phyloP scores from a whole-genome alignment of 2,329 filamentous ascomycete species.

The Fusarium subtropicale region DNA sequence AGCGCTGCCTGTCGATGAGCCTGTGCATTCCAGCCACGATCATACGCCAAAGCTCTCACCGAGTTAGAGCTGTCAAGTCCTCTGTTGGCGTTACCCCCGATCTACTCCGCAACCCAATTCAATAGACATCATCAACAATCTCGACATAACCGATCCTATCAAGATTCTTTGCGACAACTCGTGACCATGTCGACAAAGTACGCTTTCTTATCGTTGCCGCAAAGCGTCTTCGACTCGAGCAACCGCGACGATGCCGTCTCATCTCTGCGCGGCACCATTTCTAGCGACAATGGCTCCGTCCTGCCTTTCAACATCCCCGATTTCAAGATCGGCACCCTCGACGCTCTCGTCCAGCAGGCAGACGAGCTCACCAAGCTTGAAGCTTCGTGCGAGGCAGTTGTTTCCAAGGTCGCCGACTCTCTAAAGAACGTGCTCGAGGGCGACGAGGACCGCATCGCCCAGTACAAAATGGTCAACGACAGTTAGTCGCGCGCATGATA shows the following conservation, averaged over 20 bases:
- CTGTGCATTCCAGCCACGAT: slow-evolving; percentile 6
- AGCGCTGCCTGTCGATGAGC: slow-evolving; percentile 19
- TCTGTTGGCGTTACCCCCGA: slow-evolving; percentile 23
- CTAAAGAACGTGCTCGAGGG: slow-evolving; percentile 85
- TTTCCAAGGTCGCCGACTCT: slow-evolving; percentile 88
- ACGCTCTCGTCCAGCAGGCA: slow-evolving; percentile 94
- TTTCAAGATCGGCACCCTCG: slow-evolving; percentile 97
- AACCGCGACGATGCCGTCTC: slow-evolving; percentile 84
- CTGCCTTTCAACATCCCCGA: slow-evolving; percentile 85
- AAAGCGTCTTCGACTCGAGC: slow-evolving; percentile 84
- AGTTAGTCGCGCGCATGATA: slow-evolving; percentile 66
- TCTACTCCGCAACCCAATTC: slow-evolving; percentile 25
- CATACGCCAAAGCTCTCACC: slow-evolving; percentile 21
- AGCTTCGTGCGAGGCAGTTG: slow-evolving; percentile 80
- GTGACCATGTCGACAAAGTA: slow-evolving; percentile 71
- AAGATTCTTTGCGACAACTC: slow-evolving; percentile 3
- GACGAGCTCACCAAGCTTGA: slow-evolving; percentile 95
- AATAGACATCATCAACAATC: slow-evolving; percentile 12
- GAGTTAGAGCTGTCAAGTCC: slow-evolving; percentile 16
- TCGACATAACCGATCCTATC: slow-evolving; percentile 18
- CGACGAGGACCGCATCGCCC: slow-evolving; percentile 82
- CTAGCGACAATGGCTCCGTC: slow-evolving; percentile 79
- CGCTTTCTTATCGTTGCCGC: slow-evolving; percentile 89
- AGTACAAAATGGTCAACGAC: slow-evolving; percentile 94
- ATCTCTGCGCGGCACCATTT: slow-evolving; percentile 77